Base-by-base conservation (phyloP, 176 grass and related monocot genomes). In the Metroxylon sagu region DNA sequence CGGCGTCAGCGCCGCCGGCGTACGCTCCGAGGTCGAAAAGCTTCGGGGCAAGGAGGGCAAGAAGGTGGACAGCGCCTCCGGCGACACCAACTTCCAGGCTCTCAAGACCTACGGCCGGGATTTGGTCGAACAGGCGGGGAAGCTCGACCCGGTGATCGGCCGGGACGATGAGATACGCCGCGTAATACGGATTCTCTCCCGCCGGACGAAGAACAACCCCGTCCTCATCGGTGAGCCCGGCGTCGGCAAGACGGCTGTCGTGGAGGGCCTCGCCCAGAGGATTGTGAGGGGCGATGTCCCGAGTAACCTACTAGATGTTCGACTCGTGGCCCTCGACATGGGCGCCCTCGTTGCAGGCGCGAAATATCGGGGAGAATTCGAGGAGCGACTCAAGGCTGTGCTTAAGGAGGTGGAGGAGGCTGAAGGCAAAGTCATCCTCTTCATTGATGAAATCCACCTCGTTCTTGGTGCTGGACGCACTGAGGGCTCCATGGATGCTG, bases 141-240 rank as follows among this genome's bases (percentile, higher is more conserved):
- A 85, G 74, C 79, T 82, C 21, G 79, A 77, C 52, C 78, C 78
- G n/a, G 71, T 85, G n/a, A 78, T 77, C 65, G 86, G 86, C 54
- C 85, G 85, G 2, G 80, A 84, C 73, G 81, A 74, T 26, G 80
- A 84, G 60, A 84, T 89, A 26, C 80, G 71, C 29, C 77, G 78
- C 49, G 74, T 89, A 43, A 59, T 80, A 28, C 68, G 80, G 64
- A 81, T 81, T 52, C 76, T 70, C 15, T 74, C 82, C 0, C 66
- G 80, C 52, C 66, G 70, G 50, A 73, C 69, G 15, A 89, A 89
- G 77, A 84, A 72, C 48, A 89, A 80, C 59, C 76, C 71, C 0
- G 82, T 89, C n/a, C 73, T 89, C 26, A 77, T 89, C 29, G 85
- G 85, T 16, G 85, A 89, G 77, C 85, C 85, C 17, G 85, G 85